Percentiles rank a stretch among this genome's conserved stretches.
These are phyloP conservation scores for Skeletonema costatum DNA, from an alignment of 108 stramenopile species.

Conservation along the genomic window DNA sequence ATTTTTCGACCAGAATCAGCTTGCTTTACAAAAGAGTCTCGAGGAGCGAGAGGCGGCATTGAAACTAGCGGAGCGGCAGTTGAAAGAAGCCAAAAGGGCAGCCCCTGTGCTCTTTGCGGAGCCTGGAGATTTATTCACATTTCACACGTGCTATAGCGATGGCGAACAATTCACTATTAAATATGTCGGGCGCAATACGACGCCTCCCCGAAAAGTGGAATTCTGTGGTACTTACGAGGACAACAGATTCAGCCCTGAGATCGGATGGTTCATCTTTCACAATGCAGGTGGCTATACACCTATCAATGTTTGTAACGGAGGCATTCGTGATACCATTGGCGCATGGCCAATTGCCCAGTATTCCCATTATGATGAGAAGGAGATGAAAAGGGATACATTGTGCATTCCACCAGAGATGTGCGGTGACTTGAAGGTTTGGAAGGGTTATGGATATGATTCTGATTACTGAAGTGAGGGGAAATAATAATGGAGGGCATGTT, in stretches of 20 bases:
- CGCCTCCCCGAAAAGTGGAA: background rate
- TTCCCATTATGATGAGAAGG: background rate
- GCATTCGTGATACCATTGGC: background rate
- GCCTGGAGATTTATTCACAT: background rate
- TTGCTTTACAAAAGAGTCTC: too few species aligned
- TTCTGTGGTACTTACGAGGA: background rate
- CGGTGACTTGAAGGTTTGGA: background rate
- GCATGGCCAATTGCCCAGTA: background rate
- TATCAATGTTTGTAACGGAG: background rate
- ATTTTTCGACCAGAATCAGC: too few species aligned
- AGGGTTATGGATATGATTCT: too few species aligned
- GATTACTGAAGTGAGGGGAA: too few species aligned
- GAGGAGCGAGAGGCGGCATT: too few species aligned
- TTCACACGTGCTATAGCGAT: background rate
- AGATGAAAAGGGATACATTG: background rate
- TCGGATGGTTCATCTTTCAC: background rate
- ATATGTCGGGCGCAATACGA: background rate
- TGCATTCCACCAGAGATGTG: slow-evolving; percentile 3
- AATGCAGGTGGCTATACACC: background rate
- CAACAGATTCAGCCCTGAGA: background rate
- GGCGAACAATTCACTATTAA: background rate
- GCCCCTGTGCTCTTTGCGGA: background rate
- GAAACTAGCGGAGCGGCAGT: background rate
- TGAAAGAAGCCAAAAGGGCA: background rate
- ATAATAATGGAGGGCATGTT: too few species aligned